Conservation (phyloP, 805 yeast species). For the Schizosaccharomyces cryophilus region DNA sequence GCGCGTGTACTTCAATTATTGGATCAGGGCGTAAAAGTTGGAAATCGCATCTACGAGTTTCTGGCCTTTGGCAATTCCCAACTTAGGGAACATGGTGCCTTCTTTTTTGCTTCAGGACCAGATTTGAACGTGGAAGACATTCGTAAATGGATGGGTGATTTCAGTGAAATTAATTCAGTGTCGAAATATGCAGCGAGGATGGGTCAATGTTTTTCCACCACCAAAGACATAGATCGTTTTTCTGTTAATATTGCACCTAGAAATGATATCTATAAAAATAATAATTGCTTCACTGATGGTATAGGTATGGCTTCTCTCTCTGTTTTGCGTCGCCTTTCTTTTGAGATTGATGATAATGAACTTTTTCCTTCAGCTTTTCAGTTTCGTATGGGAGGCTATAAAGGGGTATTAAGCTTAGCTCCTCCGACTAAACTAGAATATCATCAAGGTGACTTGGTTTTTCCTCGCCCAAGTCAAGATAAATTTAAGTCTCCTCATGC, state of each 20-base stretch:
- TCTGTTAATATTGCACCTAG: constrained; percentile 16
- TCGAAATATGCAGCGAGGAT: constrained; percentile 1
- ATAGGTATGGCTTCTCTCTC: constrained; percentile 5
- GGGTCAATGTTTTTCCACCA: constrained; percentile 1
- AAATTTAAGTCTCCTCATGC: constrained; percentile 1
- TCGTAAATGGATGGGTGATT: not conserved
- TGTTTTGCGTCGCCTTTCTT: constrained; percentile 1
- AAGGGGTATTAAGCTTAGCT: constrained; percentile 3
- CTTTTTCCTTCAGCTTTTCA: constrained; percentile 3
- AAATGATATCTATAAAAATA: constrained; percentile 1
- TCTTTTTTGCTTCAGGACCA: not conserved
- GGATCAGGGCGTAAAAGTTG: not conserved
- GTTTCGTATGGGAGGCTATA: constrained; percentile 5
- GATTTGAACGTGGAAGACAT: not conserved
- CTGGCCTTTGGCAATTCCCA: not conserved
- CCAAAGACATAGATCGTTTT: not conserved
- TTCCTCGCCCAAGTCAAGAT: constrained; percentile 1
- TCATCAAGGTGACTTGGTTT: constrained; percentile 2
- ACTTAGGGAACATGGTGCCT: not conserved
- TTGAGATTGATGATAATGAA: constrained; percentile 1
- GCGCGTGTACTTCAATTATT: not conserved
- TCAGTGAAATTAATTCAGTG: not conserved
- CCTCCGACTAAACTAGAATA: not conserved
- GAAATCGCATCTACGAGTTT: not conserved
- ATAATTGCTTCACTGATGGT: constrained; percentile 4